Evolutionary conservation across 306 rosid species (phyloP).

Genomic region (Vigna unguiculata): DNA sequence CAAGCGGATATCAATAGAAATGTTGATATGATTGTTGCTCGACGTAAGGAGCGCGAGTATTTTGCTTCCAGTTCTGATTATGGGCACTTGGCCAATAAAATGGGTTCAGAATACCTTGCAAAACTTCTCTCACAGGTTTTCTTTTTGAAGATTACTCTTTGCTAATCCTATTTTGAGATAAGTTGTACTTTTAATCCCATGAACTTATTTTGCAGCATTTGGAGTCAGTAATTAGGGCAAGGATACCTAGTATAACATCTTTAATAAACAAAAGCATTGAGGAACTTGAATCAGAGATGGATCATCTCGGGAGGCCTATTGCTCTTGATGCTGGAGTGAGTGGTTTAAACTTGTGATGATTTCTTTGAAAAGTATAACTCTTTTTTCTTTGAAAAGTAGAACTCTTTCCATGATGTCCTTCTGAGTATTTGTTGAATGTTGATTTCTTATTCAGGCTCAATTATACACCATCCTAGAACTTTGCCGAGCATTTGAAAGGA

Average conservation of each 20-base stretch:
- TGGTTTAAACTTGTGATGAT: constrained; percentile 25
- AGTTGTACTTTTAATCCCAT: constrained; percentile 41
- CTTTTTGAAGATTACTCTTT: constrained; percentile 14
- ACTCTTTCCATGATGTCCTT: constrained; percentile 18
- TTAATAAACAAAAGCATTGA: constrained; percentile 89
- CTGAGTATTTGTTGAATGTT: constrained; percentile 30
- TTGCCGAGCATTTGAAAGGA: constrained; percentile 94
- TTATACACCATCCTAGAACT: constrained; percentile 88
- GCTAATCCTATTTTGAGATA: constrained; percentile 5
- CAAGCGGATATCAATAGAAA: constrained; percentile 95
- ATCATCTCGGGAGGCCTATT: constrained; percentile 93
- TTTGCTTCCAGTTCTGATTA: constrained; percentile 92
- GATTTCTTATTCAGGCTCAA: constrained; percentile 73
- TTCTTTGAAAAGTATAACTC: constrained; percentile 13
- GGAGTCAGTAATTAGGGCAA: constrained; percentile 87
- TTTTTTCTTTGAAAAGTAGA: background rate
- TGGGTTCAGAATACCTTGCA: constrained; percentile 99
- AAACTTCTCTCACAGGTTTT: constrained; percentile 92
- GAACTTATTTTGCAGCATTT: constrained; percentile 68
- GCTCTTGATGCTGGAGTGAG: constrained; percentile 98
- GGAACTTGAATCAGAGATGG: constrained; percentile 93
- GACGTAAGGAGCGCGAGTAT: constrained; percentile 92
- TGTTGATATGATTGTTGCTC: constrained; percentile 86
- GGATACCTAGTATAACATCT: constrained; percentile 88
- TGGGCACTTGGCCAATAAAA: constrained; percentile 84